These are phyloP conservation scores for Parietaria judaica DNA, from an alignment of 306 rosid genomes.

Conservation along the genomic window DNA sequence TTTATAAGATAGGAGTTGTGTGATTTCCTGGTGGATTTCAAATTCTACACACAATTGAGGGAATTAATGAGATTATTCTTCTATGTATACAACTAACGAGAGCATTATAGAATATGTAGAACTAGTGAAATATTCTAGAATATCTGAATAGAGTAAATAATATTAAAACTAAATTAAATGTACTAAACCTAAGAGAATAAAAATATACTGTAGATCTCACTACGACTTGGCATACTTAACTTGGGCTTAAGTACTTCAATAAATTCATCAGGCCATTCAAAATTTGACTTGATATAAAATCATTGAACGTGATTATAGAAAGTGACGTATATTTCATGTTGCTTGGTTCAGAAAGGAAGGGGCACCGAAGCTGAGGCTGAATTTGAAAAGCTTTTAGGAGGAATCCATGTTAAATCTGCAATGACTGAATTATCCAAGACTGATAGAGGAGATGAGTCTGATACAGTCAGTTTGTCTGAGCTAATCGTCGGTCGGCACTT, in stretches of 20 bases:
- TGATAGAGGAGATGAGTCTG: conserved; percentile 58
- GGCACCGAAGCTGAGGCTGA: conserved; percentile 65
- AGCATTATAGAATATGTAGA: too few relatives aligned
- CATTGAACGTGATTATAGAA: conserved; percentile 2
- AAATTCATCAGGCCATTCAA: not conserved
- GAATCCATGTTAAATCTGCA: conserved; percentile 57
- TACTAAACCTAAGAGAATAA: too few relatives aligned
- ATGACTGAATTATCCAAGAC: conserved; percentile 57
- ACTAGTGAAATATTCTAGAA: too few relatives aligned
- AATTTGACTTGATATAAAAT: conserved; percentile 7
- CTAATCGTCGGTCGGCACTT: conserved; percentile 49
- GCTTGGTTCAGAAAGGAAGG: conserved; percentile 60
- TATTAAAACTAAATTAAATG: too few relatives aligned
- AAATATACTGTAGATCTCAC: not conserved
- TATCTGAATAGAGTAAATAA: too few relatives aligned
- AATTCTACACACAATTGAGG: too few relatives aligned
- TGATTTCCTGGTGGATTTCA: too few relatives aligned
- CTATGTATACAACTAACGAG: too few relatives aligned
- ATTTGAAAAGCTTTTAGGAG: conserved; percentile 69
- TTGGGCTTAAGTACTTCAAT: not conserved
- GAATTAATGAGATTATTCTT: too few relatives aligned
- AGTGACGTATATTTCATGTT: not conserved
- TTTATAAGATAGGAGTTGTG: too few relatives aligned
- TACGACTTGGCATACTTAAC: not conserved
- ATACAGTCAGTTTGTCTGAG: conserved; percentile 37